Evolutionary conservation across 169 alveolate species (phyloP).

Genomic region (Eimeria maxima): DNA sequence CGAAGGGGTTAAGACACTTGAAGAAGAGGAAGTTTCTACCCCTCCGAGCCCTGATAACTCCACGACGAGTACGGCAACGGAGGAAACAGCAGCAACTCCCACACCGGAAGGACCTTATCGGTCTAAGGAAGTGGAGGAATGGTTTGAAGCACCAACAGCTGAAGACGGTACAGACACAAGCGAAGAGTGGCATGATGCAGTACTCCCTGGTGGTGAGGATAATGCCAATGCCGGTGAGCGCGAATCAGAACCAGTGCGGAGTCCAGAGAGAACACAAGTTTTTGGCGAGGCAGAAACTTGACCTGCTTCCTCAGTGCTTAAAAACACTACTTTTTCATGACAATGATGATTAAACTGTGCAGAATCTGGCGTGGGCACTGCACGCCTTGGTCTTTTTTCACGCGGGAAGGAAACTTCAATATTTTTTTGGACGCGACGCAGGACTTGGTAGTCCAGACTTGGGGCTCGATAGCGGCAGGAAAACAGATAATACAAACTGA

Average conservation of each 20-base stretch:
- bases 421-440: not conserved
- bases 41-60: not conserved
- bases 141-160: not conserved
- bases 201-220: not conserved
- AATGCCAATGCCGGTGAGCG: not conserved
- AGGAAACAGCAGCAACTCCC: not conserved
- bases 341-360: not conserved
- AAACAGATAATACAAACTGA: not conserved
- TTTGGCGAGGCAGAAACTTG: not conserved
- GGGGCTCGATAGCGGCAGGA: not conserved
- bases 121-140: not conserved
- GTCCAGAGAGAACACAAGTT: not conserved
- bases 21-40: not conserved
- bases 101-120: not conserved
- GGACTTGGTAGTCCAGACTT: not conserved
- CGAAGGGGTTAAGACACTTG: not conserved
- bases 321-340: not conserved
- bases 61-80: not conserved
- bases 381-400: slow-evolving; percentile 20
- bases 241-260: not conserved
- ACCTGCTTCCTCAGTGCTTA: not conserved
- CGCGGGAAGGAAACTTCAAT: not conserved
- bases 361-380: slow-evolving; percentile 4
- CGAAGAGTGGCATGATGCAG: slow-evolving; percentile 3
- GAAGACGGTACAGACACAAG: not conserved